Evolutionary conservation across 2,329 filamentous ascomycete genomes (phyloP).

Genomic region (Sporothrix sp.): DNA sequence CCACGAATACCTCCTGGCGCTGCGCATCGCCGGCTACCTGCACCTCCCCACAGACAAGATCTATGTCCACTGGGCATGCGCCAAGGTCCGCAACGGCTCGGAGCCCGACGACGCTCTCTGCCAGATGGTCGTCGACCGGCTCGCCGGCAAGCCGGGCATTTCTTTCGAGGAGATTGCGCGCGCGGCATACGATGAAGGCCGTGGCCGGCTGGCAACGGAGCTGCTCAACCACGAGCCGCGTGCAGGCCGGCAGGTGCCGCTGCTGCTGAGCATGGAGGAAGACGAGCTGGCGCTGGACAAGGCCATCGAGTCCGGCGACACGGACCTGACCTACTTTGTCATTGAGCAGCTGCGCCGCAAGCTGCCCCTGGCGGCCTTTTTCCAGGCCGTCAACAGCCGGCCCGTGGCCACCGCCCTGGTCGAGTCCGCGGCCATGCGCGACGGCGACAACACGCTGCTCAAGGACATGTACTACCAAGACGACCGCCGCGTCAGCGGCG

Average conservation of each 20-base stretch:
- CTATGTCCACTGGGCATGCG: slow-evolving; percentile 92
- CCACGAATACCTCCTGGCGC: slow-evolving; percentile 80
- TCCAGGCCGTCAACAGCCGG: slow-evolving; percentile 77
- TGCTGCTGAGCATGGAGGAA: slow-evolving; percentile 90
- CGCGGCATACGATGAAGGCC: slow-evolving; percentile 88
- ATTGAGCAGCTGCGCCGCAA: slow-evolving; percentile 83
- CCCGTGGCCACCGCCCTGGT: slow-evolving; percentile 83
- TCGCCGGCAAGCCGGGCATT: slow-evolving; percentile 81
- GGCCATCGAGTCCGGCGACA: slow-evolving; percentile 89
- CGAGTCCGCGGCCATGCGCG: slow-evolving; percentile 64
- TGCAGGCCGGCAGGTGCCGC: slow-evolving; percentile 89
- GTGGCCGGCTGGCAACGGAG: slow-evolving; percentile 78
- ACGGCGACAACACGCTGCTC: slow-evolving; percentile 66
- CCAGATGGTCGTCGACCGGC: slow-evolving; percentile 71
- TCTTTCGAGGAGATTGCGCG: slow-evolving; percentile 92
- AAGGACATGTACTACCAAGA: slow-evolving; percentile 98
- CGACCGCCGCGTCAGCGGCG: slow-evolving; percentile 78
- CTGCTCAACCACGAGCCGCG: slow-evolving; percentile 88
- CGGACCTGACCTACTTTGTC: slow-evolving; percentile 84
- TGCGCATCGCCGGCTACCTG: slow-evolving; percentile 80
- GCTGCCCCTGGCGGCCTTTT: slow-evolving; percentile 81
- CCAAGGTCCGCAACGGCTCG: slow-evolving; percentile 77
- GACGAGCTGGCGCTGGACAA: slow-evolving; percentile 93
- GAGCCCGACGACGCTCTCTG: slow-evolving; percentile 87
- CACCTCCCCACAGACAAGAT: slow-evolving; percentile 79